Percentiles rank a stretch among this genome's conserved stretches.
phyloP scores from a whole-genome alignment of 805 yeast species.

The Candida montana region DNA sequence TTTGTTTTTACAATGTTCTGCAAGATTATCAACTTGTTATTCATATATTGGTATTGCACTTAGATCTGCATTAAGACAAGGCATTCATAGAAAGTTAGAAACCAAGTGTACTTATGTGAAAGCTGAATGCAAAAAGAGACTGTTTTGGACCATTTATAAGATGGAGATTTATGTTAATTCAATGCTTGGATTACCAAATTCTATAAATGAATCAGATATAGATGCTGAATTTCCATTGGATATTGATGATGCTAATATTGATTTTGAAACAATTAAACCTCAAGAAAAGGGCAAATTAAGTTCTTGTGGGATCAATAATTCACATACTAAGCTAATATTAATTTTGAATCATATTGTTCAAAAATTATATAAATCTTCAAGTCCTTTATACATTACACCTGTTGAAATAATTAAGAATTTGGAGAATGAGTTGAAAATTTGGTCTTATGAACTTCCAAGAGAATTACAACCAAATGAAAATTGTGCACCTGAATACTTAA shows the following conservation, averaged over 20 bases:
- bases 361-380: slow-evolving; percentile 60
- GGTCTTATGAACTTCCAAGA: slow-evolving; percentile 67
- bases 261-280: slow-evolving; percentile 22
- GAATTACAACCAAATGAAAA: slow-evolving; percentile 59
- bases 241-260: slow-evolving; percentile 76
- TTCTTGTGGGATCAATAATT: slow-evolving; percentile 61
- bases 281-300: slow-evolving; percentile 29
- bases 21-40: slow-evolving; percentile 83
- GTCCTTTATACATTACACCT: slow-evolving; percentile 20
- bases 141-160: slow-evolving; percentile 85
- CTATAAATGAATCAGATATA: slow-evolving; percentile 71
- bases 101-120: slow-evolving; percentile 57
- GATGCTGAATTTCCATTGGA: slow-evolving; percentile 85
- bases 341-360: slow-evolving; percentile 68
- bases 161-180: slow-evolving; percentile 90
- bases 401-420: slow-evolving; percentile 54
- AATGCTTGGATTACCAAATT: slow-evolving; percentile 78
- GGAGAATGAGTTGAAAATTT: slow-evolving; percentile 65
- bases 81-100: slow-evolving; percentile 63
- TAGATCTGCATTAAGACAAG: slow-evolving; percentile 80
- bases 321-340: slow-evolving; percentile 70
- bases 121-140: slow-evolving; percentile 76
- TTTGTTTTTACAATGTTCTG: slow-evolving; percentile 82
- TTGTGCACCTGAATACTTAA: slow-evolving; percentile 41
- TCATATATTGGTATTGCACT: slow-evolving; percentile 87